Evolutionary conservation across 2,329 filamentous ascomycete species (phyloP).

Genomic region (Alternaria metachromatica): DNA sequence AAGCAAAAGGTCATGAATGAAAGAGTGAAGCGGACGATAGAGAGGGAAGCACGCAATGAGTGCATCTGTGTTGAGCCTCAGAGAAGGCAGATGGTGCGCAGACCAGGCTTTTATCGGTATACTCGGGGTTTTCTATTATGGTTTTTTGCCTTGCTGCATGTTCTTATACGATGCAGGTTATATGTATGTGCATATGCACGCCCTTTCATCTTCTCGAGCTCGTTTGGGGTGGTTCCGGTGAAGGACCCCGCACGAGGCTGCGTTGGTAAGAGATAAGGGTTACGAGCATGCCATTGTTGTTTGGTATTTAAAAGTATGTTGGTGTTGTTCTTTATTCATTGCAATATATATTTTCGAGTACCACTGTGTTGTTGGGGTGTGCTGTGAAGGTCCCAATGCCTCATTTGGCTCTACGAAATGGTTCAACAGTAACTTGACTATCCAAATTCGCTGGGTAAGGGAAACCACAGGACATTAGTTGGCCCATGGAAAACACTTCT

Average conservation of each 20-base stretch:
- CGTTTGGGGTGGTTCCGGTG: not conserved
- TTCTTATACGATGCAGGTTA: not conserved
- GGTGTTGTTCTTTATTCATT: too few species aligned
- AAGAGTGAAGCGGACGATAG: too few species aligned
- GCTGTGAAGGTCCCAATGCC: too few species aligned
- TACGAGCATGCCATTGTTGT: not conserved
- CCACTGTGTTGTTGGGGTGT: too few species aligned
- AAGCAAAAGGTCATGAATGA: too few species aligned
- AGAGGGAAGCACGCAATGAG: too few species aligned
- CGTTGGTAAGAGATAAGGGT: not conserved
- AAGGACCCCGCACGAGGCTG: slow-evolving; percentile 12
- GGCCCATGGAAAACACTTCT: too few species aligned
- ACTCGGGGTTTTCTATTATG: not conserved
- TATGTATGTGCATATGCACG: not conserved
- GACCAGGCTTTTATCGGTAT: not conserved
- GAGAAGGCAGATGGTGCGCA: slow-evolving; percentile 1
- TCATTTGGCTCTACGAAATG: too few species aligned
- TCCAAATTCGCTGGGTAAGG: too few species aligned
- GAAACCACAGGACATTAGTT: too few species aligned
- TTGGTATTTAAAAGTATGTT: not conserved
- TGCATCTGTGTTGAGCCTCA: slow-evolving; percentile 6
- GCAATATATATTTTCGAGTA: too few species aligned
- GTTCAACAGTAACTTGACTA: too few species aligned
- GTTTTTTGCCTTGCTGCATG: not conserved
- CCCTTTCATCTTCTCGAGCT: not conserved